Evolutionary conservation across 1,139 yeast genomes (phyloP), one percentile per base, ranked within the genome.

Genomic region (Hyphopichia wangnamkhiaoensis): DNA sequence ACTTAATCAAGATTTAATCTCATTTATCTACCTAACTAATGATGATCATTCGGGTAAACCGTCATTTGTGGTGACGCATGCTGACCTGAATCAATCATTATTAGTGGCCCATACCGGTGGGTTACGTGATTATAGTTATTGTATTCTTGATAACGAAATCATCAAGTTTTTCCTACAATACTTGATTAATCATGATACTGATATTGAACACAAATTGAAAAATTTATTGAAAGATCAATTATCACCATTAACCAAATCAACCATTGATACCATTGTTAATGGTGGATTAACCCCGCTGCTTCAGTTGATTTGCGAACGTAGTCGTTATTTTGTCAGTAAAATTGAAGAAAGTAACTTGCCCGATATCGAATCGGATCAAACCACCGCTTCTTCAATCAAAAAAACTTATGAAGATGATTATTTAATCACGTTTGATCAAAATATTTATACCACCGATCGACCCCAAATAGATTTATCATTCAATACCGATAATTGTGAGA

Each of bases 201-300:
- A 62, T 44, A 46, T 39, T 14, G 42, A 59, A 26, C 40, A 42
- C 15, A 40, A 46, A 2, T 49, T 63, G 20, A 59, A 49, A 46
- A 30, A 45, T 15, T 48, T 47, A 27, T 50, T 61, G 21, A 56
- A 55, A 27, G 55, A 59, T 4, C 56, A 62, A 45, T 68, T 60
- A 35, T 55, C 62, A 33, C 60, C 72, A 36, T 56, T 79, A 47
- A 74, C 80, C n/a, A 76, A 71, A 50, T 49, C 73, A 19, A 65
- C 82, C 3, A 48, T 79, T 7, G 81, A 79, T 45, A 74, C 80
- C 65, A 61, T 82, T 13, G 57, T 76, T 23, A 64, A 75, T 13
- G 73, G 73, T 47, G 60, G 67, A 31, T 67, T 72, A 48, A 69
- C 68, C 54, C 89, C 79, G 17, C 66, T 58, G 39, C 62, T 51